Conservation (phyloP, 805 yeast species). For the Candida corydali region DNA sequence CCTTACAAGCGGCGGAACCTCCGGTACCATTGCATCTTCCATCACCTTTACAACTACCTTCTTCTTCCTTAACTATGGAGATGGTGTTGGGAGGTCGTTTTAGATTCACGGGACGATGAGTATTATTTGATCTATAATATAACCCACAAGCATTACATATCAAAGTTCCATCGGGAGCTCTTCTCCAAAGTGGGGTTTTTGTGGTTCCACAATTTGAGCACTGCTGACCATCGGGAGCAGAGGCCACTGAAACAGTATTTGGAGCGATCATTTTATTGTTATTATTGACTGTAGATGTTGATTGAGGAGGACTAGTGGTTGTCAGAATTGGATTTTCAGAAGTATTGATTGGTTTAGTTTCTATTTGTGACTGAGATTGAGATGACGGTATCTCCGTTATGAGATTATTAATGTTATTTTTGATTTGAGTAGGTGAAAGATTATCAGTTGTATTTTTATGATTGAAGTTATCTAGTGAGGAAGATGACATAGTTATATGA, state of each 20-base stretch:
- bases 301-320: not conserved
- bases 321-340: not conserved
- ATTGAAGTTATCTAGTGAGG: too few relatives aligned
- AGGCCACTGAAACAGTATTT: not conserved
- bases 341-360: not conserved
- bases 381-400: constrained; percentile 6
- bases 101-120: constrained; percentile 62
- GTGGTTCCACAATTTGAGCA: constrained; percentile 55
- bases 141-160: constrained; percentile 61
- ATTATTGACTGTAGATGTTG: not conserved
- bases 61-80: constrained; percentile 33
- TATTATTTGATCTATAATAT: constrained; percentile 54
- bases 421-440: not conserved
- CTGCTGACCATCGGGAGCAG: constrained; percentile 35
- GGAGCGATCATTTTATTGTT: not conserved
- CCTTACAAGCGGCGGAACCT: constrained; percentile 72
- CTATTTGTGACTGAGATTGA: not conserved
- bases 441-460: not conserved
- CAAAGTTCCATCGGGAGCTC: constrained; percentile 53
- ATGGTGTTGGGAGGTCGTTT: constrained; percentile 55
- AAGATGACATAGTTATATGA: too few relatives aligned
- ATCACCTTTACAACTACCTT: constrained; percentile 67
- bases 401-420: not conserved
- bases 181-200: constrained; percentile 56
- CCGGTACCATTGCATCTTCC: constrained; percentile 88